phyloP scores from a whole-genome alignment of 805 yeast species.

The Candida ficus region DNA sequence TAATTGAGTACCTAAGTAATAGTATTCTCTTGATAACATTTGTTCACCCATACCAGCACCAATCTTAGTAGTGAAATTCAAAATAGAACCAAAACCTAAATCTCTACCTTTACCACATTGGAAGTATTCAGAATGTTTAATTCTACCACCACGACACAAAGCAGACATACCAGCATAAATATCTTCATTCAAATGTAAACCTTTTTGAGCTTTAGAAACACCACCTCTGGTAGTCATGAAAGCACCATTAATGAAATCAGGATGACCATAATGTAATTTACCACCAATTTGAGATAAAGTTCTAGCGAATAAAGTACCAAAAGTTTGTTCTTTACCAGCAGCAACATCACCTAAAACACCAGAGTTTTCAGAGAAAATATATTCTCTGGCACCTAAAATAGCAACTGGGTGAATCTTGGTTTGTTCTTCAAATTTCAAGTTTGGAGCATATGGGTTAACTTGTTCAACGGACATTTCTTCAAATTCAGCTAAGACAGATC shows the following conservation, averaged over 20 bases:
- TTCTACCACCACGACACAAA: conserved; percentile 77
- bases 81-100: conserved; percentile 80
- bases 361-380: conserved; percentile 79
- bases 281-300: conserved; percentile 83
- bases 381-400: conserved; percentile 83
- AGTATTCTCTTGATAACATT: conserved; percentile 79
- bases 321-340: conserved; percentile 87
- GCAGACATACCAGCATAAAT: conserved; percentile 88
- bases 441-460: conserved; percentile 76
- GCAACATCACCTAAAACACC: conserved; percentile 87
- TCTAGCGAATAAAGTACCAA: conserved; percentile 81
- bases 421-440: conserved; percentile 51
- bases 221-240: conserved; percentile 87
- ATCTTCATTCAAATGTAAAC: conserved; percentile 82
- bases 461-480: conserved; percentile 75
- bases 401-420: conserved; percentile 63
- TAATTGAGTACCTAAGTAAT: conserved; percentile 72
- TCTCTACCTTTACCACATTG: conserved; percentile 93
- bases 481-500: conserved; percentile 78
- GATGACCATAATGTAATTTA: conserved; percentile 84
- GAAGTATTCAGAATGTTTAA: conserved; percentile 81
- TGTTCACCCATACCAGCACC: conserved; percentile 96
- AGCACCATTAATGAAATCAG: conserved; percentile 72
- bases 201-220: conserved; percentile 82
- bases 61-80: conserved; percentile 81